Evolutionary conservation across 768 basidiomycete species (phyloP), one percentile per base, ranked within the genome.

Genomic region (Pleurotus pulmonarius): DNA sequence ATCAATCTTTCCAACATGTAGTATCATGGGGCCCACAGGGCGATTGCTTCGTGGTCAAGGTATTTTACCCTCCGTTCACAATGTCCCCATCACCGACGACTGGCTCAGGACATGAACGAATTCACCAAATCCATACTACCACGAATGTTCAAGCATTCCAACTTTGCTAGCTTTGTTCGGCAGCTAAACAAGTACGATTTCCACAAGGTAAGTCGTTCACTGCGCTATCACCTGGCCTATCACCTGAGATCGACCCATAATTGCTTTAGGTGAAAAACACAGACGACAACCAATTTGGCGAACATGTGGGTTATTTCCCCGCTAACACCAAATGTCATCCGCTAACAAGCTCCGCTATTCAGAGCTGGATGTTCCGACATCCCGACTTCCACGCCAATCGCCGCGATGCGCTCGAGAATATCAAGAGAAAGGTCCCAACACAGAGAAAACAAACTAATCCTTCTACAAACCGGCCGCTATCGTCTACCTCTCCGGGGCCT

Each of bases 151-250:
- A 94, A 95, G 69, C 93, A 96, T 68, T 92, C 90, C 5, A 96
- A 96, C 67, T 96, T 96, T 69, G 93, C 93, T 26, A 84, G 82
- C 54, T 96, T 96, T 66, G 94, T 96, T 4, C 82, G 93, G 8
- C 94, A 96, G 70, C 78, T 96, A 34, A 96, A 96, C 79, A 96
- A 95, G 70, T 96, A 96, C 68, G 94, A 95, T 72, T 96, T 96
- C 62, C 94, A 95, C 79, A 96, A 96, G 77, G 89, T 80, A 37
- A 66, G 72, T 60, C 37, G 51, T 40, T 9, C 22, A 20, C 54
- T 63, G 61, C 55, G n/a, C 56, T 61, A 53, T 20, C n/a, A 15
- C 49, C 39, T 58, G 52, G 22, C 45, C 20, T 25, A 56, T 59
- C 46, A 7, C 56, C 57, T 55, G n/a, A 38, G 8, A 40, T 44